These are phyloP conservation scores for Cutaneotrichosporon sp. DNA, from an alignment of 1,284 basidiomycete species.

Conservation along the genomic window DNA sequence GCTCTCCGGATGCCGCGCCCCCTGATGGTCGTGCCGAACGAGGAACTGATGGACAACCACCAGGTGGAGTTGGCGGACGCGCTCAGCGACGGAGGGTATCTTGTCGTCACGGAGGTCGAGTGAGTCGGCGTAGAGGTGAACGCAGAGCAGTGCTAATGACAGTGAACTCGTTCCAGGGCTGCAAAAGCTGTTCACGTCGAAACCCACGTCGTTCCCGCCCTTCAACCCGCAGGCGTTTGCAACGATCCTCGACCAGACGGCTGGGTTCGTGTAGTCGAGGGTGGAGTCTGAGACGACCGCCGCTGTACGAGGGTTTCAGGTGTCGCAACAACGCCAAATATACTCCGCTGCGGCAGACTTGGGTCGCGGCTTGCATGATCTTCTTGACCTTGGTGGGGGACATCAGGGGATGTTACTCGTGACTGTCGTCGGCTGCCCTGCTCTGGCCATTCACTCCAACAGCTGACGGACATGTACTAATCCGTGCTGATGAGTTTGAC, in stretches of 20 bases:
- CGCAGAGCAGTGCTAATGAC: neutral
- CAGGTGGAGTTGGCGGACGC: constrained; percentile 81
- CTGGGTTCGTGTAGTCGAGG: constrained; percentile 6
- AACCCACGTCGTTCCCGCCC: constrained; percentile 17
- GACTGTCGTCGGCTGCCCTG: too few relatives aligned
- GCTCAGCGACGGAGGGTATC: constrained; percentile 60
- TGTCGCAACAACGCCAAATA: too few relatives aligned
- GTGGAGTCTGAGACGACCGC: too few relatives aligned
- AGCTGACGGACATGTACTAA: too few relatives aligned
- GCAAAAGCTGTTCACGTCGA: neutral
- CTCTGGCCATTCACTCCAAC: too few relatives aligned
- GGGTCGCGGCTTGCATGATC: too few relatives aligned
- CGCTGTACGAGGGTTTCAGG: too few relatives aligned
- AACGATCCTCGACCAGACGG: constrained; percentile 14
- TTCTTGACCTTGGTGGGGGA: too few relatives aligned
- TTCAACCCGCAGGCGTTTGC: constrained; percentile 14
- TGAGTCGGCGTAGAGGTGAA: constrained; percentile 28
- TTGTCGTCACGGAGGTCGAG: constrained; percentile 56
- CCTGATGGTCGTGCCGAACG: constrained; percentile 84
- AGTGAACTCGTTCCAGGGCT: constrained; percentile 6
- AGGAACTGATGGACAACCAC: constrained; percentile 84
- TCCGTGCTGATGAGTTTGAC: too few relatives aligned
- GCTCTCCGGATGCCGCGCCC: constrained; percentile 63
- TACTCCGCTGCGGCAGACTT: too few relatives aligned
- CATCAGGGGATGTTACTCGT: too few relatives aligned